Base-by-base conservation (phyloP, 768 basidiomycete genomes). In the Podaxis pistillaris region DNA sequence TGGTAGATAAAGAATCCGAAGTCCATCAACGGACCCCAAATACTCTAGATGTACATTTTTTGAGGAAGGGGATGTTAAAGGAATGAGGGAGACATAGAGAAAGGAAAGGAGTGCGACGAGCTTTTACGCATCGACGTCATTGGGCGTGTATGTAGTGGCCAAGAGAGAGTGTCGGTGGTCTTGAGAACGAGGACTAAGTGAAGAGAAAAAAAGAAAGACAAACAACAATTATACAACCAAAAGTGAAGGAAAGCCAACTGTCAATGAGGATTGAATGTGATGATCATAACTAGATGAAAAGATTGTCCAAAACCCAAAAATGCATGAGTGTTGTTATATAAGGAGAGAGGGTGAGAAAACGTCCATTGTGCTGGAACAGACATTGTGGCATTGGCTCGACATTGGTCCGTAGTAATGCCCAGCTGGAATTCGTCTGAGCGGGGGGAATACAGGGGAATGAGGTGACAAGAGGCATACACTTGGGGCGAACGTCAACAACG, bases 261-360 rank as follows among this genome's bases (percentile, higher is more conserved):
- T 33, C 8, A 33, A 33, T 49, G 56, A 54, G 8, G 51, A 57
- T 51, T 28, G 50, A 38, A 50, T 44, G 49, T n/a, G 59, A 37
- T 46, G 41, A 55, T 33, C 38, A 58, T 49, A 58, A 52, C 12
- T 49, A 63, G 30, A 44, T 41, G 60, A 46, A 17, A 46, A 64
- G 30, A 44, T 53, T 30, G 53, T 56, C 60, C 59, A 49, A 53
- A 51, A 64, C 41, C 60, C 59, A 49, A 53, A 51, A 64, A 63
- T 60, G 56, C 58, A 46, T 36, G 50, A 47, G 58, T 50, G 46
- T 59, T 19, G 19, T 47, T 59, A 51, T 30, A 50, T 37, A 44
- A 33, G n/a, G 44, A 46, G 41, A 44, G 41, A 44, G 44, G 5
- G 17, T 41, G 12, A 4, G 3, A 46, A n/a, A 46, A 17, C 5